phyloP scores from a whole-genome alignment of 2,329 filamentous ascomycete species.

The Colletotrichum cereale region DNA sequence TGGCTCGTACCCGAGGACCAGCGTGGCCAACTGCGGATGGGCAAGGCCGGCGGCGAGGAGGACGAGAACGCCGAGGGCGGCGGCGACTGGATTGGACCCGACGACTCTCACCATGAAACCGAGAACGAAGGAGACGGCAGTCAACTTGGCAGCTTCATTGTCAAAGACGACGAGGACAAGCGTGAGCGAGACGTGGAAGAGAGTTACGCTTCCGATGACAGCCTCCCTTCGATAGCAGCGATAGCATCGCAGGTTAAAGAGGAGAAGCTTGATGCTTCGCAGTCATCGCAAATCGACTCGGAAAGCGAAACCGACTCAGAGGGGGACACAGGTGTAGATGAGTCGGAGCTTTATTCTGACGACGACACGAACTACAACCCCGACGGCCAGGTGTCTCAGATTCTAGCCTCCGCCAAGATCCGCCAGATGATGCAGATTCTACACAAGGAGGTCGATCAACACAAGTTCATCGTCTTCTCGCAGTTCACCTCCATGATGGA shows the following conservation, averaged over 20 bases:
- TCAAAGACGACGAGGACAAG: slow-evolving; percentile 60
- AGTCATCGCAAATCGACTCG: slow-evolving; percentile 20
- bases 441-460: slow-evolving; percentile 79
- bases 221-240: slow-evolving; percentile 53
- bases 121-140: slow-evolving; percentile 68
- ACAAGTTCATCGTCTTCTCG: slow-evolving; percentile 99
- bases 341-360: slow-evolving; percentile 57
- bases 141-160: slow-evolving; percentile 67
- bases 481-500: slow-evolving; percentile 99
- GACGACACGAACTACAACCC: slow-evolving; percentile 50
- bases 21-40: slow-evolving; percentile 70
- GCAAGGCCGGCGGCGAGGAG: slow-evolving; percentile 84
- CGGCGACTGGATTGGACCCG: slow-evolving; percentile 80
- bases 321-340: slow-evolving; percentile 53
- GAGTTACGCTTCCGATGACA: slow-evolving; percentile 49
- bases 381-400: slow-evolving; percentile 59
- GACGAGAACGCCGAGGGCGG: slow-evolving; percentile 91
- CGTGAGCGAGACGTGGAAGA: slow-evolving; percentile 49
- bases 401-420: slow-evolving; percentile 89
- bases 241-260: slow-evolving; percentile 50
- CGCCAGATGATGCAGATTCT: slow-evolving; percentile 86
- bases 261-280: slow-evolving; percentile 40
- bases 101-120: slow-evolving; percentile 73
- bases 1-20: slow-evolving; percentile 83
- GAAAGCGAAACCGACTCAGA: slow-evolving; percentile 52